Conservation (phyloP, 345 rosid genomes). For the Melastoma malabathricum region DNA sequence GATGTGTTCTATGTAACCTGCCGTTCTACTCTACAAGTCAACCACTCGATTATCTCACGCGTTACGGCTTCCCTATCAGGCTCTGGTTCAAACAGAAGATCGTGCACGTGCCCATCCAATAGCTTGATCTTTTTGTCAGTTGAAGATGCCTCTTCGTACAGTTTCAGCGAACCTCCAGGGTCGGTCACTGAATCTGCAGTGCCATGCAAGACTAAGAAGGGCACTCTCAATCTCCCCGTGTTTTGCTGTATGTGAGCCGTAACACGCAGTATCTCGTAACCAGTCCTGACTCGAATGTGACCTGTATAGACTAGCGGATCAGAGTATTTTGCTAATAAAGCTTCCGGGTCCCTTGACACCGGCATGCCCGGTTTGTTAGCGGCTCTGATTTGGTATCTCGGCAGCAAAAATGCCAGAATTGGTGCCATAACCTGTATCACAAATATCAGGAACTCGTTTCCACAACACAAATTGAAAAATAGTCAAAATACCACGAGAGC, state of each 20-base stretch:
- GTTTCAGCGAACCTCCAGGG: slow-evolving; percentile 52
- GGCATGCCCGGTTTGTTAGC: slow-evolving; percentile 80
- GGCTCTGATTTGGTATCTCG: slow-evolving; percentile 56
- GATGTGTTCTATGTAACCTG: not conserved
- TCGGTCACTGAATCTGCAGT: slow-evolving; percentile 71
- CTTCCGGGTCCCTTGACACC: slow-evolving; percentile 82
- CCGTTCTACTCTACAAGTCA: slow-evolving; percentile 13
- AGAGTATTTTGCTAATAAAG: slow-evolving; percentile 67
- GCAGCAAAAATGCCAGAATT: slow-evolving; percentile 49
- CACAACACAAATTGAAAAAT: no score
- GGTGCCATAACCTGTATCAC: slow-evolving; percentile 62
- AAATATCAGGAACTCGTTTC: not conserved
- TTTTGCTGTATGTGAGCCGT: slow-evolving; percentile 56
- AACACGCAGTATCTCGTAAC: slow-evolving; percentile 78
- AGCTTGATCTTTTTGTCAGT: slow-evolving; percentile 57
- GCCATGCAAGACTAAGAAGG: slow-evolving; percentile 85
- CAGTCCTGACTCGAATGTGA: slow-evolving; percentile 68
- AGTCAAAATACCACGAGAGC: no score
- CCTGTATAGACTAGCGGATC: slow-evolving; percentile 91
- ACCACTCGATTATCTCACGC: slow-evolving; percentile 62
- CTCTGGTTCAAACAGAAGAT: slow-evolving; percentile 83
- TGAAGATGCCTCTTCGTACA: slow-evolving; percentile 63
- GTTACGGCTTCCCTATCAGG: slow-evolving; percentile 52
- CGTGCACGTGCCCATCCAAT: slow-evolving; percentile 67
- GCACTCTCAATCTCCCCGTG: slow-evolving; percentile 42